A percentile compares a stretch with the other conserved stretches of the same genome.
Evolutionary conservation across 768 basidiomycete genomes (phyloP).

Genomic region (Leccinum boreale): DNA sequence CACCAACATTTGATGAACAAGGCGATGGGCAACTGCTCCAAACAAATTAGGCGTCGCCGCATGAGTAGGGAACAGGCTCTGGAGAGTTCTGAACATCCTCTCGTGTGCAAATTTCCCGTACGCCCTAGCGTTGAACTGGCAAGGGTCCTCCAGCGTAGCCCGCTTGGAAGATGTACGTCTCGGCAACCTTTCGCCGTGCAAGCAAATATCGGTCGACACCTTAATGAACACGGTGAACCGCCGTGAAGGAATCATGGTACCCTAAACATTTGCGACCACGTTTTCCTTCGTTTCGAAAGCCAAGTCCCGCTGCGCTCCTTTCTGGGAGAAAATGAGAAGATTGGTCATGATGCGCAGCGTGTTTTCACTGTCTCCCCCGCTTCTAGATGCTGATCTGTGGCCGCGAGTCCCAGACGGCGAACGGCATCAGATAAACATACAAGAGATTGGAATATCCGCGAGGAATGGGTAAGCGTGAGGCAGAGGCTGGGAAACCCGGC

Average conservation of each 20-base stretch:
- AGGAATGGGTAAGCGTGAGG: slow-evolving; percentile 19
- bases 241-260: slow-evolving; percentile 32
- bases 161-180: slow-evolving; percentile 54
- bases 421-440: slow-evolving; percentile 72
- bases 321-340: slow-evolving; percentile 58
- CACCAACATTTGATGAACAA: slow-evolving; percentile 50
- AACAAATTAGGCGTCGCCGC: slow-evolving; percentile 23
- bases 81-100: slow-evolving; percentile 58
- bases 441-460: slow-evolving; percentile 53
- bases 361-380: slow-evolving; percentile 49
- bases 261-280: slow-evolving; percentile 9
- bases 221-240: slow-evolving; percentile 60
- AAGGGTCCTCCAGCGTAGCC: slow-evolving; percentile 44
- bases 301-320: slow-evolving; percentile 35
- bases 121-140: slow-evolving; percentile 58
- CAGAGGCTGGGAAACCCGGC: slow-evolving; percentile 41
- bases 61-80: slow-evolving; percentile 42
- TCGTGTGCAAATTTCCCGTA: slow-evolving; percentile 69
- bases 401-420: slow-evolving; percentile 57
- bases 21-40: slow-evolving; percentile 29
- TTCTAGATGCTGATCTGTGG: slow-evolving; percentile 50
- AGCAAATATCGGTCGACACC: slow-evolving; percentile 46
- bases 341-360: slow-evolving; percentile 79
- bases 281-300: slow-evolving; percentile 41
- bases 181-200: slow-evolving; percentile 53